Evolutionary conservation across 139 green algal species (phyloP), one percentile per base, ranked within the genome.

Genomic region (Ettlia oleoabundans): DNA sequence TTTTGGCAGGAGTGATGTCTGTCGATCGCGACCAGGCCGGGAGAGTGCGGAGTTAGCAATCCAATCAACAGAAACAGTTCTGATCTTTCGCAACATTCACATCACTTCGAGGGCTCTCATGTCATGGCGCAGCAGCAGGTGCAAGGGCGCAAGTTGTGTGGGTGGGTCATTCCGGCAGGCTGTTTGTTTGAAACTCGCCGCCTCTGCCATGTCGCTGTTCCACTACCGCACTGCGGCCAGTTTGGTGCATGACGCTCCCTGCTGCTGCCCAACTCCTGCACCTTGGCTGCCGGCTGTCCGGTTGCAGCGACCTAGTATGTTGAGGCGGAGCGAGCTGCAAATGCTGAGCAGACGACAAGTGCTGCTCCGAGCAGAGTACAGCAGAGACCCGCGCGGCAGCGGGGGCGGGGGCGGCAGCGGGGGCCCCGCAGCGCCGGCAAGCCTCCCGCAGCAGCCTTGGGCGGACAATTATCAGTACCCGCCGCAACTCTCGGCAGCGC

Each of bases 391-490:
- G 21, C 73, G 52, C 35, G 35, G 37, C 53, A 53, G 70, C 70
- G 32, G 26, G 42, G 42, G 73, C 73, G 72, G 72, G 26, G n/a
- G 42, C 70, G 41, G 41, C 28, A 22, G 18, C 30, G 15, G 55
- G 5, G 55, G 30, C 4, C 43, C 70, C 0, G 43, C 37, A n/a
- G n/a, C 65, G 47, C 51, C 72, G 28, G 72, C 53, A 24, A 51
- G 26, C n/a, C n/a, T n/a, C n/a, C n/a, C 72, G 32, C 72, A 78
- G 51, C 71, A 80, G 73, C 73, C 73, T 6, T 80, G 52, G 71
- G 30, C 22, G 9, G 70, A 55, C 4, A 72, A 28, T 37, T 88
- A 88, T 19, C 28, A 66, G 8, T 81, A 88, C 30, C 33, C 83
- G 1, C 70, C 73, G 37, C 73, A 61, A 33, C 73, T 26, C 42